Evolutionary conservation across 768 basidiomycete genomes (phyloP).

Genomic region (Serpula lacrymans): DNA sequence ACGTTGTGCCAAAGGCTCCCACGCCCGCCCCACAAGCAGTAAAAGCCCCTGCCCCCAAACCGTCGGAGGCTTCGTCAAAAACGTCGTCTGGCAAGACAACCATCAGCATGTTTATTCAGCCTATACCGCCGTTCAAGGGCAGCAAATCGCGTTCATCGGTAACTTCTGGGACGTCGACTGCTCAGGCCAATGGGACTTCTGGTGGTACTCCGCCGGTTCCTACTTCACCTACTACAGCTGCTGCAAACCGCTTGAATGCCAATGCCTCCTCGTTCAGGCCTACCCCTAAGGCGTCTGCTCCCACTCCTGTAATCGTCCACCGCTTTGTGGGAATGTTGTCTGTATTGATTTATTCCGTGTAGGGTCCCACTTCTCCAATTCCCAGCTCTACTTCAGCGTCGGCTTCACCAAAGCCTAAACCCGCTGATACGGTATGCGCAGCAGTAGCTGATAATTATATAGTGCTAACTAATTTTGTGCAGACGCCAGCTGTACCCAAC

Average conservation of each 20-base stretch:
- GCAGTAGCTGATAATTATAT: neutral
- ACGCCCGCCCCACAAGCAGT: constrained; percentile 23
- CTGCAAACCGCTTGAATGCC: constrained; percentile 71
- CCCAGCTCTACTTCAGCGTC: constrained; percentile 38
- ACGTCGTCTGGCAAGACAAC: constrained; percentile 42
- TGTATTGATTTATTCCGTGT: constrained; percentile 13
- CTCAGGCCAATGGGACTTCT: constrained; percentile 26
- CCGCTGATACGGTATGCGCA: constrained; percentile 46
- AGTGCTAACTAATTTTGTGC: constrained; percentile 10
- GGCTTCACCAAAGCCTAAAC: constrained; percentile 61
- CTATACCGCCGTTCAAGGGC: constrained; percentile 90
- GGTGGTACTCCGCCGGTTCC: constrained; percentile 33
- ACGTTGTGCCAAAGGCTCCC: constrained; percentile 23
- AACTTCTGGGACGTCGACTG: constrained; percentile 8
- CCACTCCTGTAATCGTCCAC: constrained; percentile 55
- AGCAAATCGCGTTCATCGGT: constrained; percentile 36
- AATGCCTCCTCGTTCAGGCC: constrained; percentile 92
- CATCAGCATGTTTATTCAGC: constrained; percentile 77
- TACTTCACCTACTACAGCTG: constrained; percentile 50
- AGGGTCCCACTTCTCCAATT: constrained; percentile 49
- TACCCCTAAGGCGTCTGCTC: constrained; percentile 73
- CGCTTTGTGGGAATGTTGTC: constrained; percentile 12
- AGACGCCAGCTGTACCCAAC: constrained; percentile 58
- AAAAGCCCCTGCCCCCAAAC: constrained; percentile 29
- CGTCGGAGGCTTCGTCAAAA: constrained; percentile 23